Conservation (phyloP, 768 basidiomycete genomes). For the Mycena polygramma region DNA sequence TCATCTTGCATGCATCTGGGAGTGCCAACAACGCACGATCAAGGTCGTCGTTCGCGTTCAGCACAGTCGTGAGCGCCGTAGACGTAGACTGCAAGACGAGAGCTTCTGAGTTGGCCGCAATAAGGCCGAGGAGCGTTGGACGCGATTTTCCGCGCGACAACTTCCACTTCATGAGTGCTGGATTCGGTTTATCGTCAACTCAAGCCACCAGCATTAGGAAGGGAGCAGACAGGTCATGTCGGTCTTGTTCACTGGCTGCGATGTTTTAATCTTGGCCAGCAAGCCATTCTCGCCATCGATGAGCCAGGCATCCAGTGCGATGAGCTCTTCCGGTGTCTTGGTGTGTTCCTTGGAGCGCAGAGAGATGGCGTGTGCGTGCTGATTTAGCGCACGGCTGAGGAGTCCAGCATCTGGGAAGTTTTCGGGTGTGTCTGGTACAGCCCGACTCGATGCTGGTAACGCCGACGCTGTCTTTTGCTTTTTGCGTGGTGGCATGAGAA, state of each 20-base stretch:
- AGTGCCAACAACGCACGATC: slow-evolving; percentile 30
- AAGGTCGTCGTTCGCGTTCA: slow-evolving; percentile 25
- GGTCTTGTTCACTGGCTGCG: slow-evolving; percentile 21
- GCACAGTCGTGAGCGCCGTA: slow-evolving; percentile 12
- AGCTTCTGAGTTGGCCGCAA: slow-evolving; percentile 26
- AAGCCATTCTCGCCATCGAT: slow-evolving; percentile 12
- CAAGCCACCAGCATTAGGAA: neutral
- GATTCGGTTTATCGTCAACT: neutral
- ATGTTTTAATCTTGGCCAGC: slow-evolving; percentile 19
- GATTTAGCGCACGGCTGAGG: slow-evolving; percentile 17
- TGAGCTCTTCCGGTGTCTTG: slow-evolving; percentile 25
- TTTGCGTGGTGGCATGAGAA: no score
- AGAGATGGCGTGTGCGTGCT: slow-evolving; percentile 23
- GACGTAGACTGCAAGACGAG: slow-evolving; percentile 24
- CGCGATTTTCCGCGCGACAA: slow-evolving; percentile 36
- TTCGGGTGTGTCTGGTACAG: no score
- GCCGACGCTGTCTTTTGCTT: no score
- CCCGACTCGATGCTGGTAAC: no score
- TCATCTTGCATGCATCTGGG: slow-evolving; percentile 27
- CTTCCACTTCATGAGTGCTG: slow-evolving; percentile 40
- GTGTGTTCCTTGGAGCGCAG: slow-evolving; percentile 30
- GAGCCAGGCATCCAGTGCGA: slow-evolving; percentile 31
- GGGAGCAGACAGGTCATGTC: slow-evolving; percentile 32
- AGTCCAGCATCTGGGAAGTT: slow-evolving; percentile 19
- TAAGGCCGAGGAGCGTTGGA: slow-evolving; percentile 30